Base-by-base conservation (phyloP, 495 filamentous ascomycete genomes). In the Massariosphaeria phaeospora region DNA sequence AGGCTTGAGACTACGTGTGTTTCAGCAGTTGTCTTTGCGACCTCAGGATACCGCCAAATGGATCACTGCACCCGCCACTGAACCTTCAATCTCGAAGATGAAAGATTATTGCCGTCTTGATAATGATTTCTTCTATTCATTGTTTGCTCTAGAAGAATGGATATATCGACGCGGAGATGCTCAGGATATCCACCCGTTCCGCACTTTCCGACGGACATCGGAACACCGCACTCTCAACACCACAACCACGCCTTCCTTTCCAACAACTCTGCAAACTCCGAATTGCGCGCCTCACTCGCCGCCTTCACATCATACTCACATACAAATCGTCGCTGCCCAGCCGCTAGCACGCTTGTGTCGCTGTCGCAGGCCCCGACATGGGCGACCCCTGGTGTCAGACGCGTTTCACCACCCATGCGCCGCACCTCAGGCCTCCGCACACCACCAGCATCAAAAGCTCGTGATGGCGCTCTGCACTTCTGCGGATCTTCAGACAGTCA, bases 381-480 rank as follows among this genome's bases (percentile, higher is more conserved):
- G 47, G 13, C 39, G 38, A 38, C 55, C 47, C 55, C 45, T 40
- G 47, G 55, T 50, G 24, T 58, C 55, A 52, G 48, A 13, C 15
- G 27, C 11, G 38, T 43, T 58, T 58, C 40, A 43, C 21, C 23
- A n/a, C 27, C 10, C 27, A 34, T 25, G 34, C 39, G 29, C 39
- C 24, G 18, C 43, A 50, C 45, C 38, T 41, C 46, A 36, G 21
- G 11, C 46, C 39, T 33, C 49, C 42, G 47, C 55, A 58, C 29
- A 58, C 39, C 47, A 44, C 48, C 55, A 31, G 48, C 48, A 58
- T 58, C 47, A 58, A 58, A 58, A 58, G 55, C 55, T 58, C 55
- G 55, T 46, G 38, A 52, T 36, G 55, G 31, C 30, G 31, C 33
- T 17, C 51, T 31, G 18, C n/a, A n/a, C 11, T 45, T 23, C 40